A percentile compares a stretch with the other conserved stretches of the same genome.
Evolutionary conservation across 2,329 filamentous ascomycete genomes (phyloP).

Genomic region (Microsporum audouinii): DNA sequence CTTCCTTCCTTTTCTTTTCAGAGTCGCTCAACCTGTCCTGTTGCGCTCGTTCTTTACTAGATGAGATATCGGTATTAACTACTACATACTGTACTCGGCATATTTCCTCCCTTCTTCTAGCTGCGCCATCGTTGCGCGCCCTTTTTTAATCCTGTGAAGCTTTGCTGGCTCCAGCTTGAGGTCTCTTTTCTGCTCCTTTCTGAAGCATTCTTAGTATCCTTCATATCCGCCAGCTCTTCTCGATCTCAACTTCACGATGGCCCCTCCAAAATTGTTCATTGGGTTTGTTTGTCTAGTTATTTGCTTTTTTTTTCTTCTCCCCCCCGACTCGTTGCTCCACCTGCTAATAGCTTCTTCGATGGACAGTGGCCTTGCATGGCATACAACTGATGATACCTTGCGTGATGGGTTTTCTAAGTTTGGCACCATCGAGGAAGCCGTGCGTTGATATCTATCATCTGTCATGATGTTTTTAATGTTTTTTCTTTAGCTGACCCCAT

Average conservation of each 20-base stretch:
- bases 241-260: slow-evolving; percentile 1
- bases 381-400: slow-evolving; percentile 81
- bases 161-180: background rate
- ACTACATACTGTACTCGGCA: background rate
- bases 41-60: background rate
- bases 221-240: background rate
- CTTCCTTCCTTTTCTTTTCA: background rate
- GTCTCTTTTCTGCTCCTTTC: background rate
- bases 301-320: slow-evolving; percentile 4
- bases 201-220: background rate
- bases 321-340: background rate
- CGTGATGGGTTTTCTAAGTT: slow-evolving; percentile 88
- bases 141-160: background rate
- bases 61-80: background rate
- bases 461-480: background rate
- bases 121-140: background rate
- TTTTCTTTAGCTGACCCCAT: slow-evolving; percentile 11
- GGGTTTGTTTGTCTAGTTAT: slow-evolving; percentile 54
- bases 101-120: background rate
- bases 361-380: slow-evolving; percentile 86
- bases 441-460: slow-evolving; percentile 43
- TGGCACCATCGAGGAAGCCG: slow-evolving; percentile 84
- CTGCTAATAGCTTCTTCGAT: slow-evolving; percentile 11
- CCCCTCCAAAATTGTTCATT: slow-evolving; percentile 65
- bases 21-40: background rate